Conservation (phyloP, 2,329 filamentous ascomycete genomes). For the Neonectria coccinea region DNA sequence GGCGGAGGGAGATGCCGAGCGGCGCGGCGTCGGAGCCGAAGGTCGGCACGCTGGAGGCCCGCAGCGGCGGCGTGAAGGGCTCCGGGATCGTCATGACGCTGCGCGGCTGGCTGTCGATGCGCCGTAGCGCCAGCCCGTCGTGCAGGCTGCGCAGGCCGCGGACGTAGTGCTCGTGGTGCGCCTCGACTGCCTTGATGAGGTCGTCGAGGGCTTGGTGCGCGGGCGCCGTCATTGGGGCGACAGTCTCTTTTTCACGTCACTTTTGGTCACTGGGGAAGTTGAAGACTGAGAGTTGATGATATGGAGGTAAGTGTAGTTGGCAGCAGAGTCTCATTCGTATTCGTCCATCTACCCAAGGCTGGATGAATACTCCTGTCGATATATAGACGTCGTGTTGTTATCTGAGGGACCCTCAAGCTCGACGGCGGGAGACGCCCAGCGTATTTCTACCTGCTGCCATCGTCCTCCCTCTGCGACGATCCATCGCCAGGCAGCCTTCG, state of each 20-base stretch:
- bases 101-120: slow-evolving; percentile 35
- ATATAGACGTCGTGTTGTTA: not conserved
- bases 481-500: slow-evolving; percentile 34
- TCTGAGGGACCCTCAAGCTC: not conserved
- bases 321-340: slow-evolving; percentile 13
- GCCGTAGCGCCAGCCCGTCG: slow-evolving; percentile 40
- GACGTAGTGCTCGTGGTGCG: slow-evolving; percentile 51
- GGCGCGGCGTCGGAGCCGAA: slow-evolving; percentile 33
- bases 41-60: slow-evolving; percentile 38
- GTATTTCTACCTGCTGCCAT: slow-evolving; percentile 18
- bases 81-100: slow-evolving; percentile 34
- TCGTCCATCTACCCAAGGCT: not conserved
- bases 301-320: slow-evolving; percentile 11
- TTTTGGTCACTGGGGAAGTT: slow-evolving; percentile 26
- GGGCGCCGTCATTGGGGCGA: slow-evolving; percentile 36
- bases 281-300: not conserved
- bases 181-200: slow-evolving; percentile 49
- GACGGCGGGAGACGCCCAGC: not conserved
- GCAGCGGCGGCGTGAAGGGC: slow-evolving; percentile 47
- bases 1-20: slow-evolving; percentile 24
- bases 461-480: slow-evolving; percentile 11
- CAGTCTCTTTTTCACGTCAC: slow-evolving; percentile 17
- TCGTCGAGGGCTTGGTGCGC: slow-evolving; percentile 49
- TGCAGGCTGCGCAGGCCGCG: slow-evolving; percentile 47
- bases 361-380: not conserved